A percentile compares a stretch with the other conserved stretches of the same genome.
Conservation (phyloP, 2,329 filamentous ascomycete genomes). For the Furcasterigmium furcatum region DNA sequence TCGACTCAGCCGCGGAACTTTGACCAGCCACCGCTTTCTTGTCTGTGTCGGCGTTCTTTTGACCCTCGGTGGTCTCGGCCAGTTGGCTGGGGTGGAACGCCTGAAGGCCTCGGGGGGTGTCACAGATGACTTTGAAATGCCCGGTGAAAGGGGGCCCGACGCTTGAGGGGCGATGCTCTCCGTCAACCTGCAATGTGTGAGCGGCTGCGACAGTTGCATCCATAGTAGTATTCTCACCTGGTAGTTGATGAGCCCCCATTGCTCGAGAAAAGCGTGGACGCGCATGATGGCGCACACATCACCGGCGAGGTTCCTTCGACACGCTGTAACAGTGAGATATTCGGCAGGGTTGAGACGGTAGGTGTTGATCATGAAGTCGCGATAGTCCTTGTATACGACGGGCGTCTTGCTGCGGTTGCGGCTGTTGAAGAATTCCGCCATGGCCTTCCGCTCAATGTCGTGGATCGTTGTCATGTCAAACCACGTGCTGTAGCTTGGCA, state of each 20-base stretch:
- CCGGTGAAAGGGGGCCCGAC: constrained; percentile 96
- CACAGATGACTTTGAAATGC: constrained; percentile 93
- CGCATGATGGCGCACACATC: constrained; percentile 99
- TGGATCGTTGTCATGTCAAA: constrained; percentile 97
- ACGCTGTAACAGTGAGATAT: constrained; percentile 95
- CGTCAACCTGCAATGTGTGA: constrained; percentile 71
- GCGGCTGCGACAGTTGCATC: constrained; percentile 6
- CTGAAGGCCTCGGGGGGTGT: constrained; percentile 91
- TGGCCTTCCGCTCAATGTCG: constrained; percentile 85
- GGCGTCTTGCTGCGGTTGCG: constrained; percentile 97
- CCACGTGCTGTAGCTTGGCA: constrained; percentile 97
- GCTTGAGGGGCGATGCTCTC: constrained; percentile 89
- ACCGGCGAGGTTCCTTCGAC: constrained; percentile 88
- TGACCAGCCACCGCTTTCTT: constrained; percentile 44
- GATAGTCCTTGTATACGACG: constrained; percentile 96
- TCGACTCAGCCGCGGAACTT: constrained; percentile 76
- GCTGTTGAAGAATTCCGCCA: constrained; percentile 98
- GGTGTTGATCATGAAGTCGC: constrained; percentile 99
- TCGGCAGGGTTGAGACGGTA: constrained; percentile 94
- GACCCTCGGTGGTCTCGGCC: constrained; percentile 60
- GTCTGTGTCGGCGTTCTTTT: constrained; percentile 67
- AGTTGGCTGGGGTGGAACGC: constrained; percentile 90
- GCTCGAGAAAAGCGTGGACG: constrained; percentile 94
- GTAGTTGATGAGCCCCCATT: constrained; percentile 99
- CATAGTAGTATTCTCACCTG: constrained; percentile 57